Conservation (phyloP, 345 rosid species). For the Eucalyptus cladocalyx region DNA sequence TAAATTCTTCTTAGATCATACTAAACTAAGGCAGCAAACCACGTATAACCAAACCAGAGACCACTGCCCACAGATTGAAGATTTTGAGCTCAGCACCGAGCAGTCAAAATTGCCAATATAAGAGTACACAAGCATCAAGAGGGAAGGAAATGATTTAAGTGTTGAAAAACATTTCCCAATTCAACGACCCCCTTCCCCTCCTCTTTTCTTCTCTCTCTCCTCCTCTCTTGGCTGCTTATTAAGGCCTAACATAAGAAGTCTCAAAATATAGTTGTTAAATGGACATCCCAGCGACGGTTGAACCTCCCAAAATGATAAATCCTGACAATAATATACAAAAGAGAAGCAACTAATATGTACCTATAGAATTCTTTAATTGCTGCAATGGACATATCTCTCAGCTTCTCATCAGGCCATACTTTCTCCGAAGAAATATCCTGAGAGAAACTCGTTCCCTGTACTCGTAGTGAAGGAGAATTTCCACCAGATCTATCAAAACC, state of each 20-base stretch:
- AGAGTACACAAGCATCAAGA: neutral
- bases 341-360: constrained; percentile 14
- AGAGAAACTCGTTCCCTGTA: constrained; percentile 19
- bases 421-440: constrained; percentile 40
- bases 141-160: neutral
- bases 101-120: neutral
- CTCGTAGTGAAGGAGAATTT: constrained; percentile 28
- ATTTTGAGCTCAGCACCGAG: neutral
- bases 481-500: constrained; percentile 40
- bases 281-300: neutral
- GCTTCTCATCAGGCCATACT: constrained; percentile 42
- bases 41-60: neutral
- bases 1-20: neutral
- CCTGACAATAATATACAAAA: neutral
- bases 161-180: neutral
- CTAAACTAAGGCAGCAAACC: neutral
- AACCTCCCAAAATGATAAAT: neutral
- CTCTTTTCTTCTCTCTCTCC: neutral
- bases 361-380: constrained; percentile 94
- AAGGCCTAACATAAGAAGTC: neutral
- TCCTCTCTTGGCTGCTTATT: neutral
- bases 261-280: neutral
- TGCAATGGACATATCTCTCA: constrained; percentile 44
- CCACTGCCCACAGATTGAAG: neutral
- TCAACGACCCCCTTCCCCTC: neutral